Base-by-base conservation (phyloP, 1,284 basidiomycete genomes). In the Takashimella koratensis region DNA sequence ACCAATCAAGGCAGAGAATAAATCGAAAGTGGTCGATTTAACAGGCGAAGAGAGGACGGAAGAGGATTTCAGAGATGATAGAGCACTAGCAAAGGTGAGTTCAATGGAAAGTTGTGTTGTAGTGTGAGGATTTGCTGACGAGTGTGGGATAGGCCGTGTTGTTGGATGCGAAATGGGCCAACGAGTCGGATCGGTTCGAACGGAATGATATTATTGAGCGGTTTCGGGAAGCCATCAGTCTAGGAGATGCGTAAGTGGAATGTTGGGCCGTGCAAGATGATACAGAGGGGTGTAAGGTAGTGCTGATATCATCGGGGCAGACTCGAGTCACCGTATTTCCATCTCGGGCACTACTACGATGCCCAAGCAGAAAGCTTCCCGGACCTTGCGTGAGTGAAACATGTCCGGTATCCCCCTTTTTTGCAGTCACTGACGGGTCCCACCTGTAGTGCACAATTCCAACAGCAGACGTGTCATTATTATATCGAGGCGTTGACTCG, bases 121-220 rank as follows among this genome's bases (percentile, higher is more conserved):
- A n/a, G n/a, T n/a, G n/a, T n/a, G n/a, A n/a, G n/a, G n/a, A n/a
- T n/a, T n/a, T n/a, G n/a, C n/a, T n/a, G n/a, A n/a, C n/a, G n/a
- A n/a, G n/a, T n/a, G n/a, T n/a, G n/a, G n/a, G n/a, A 54, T n/a
- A 97, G 90, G 90, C 90, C 3, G 82, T 87, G 52, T 80, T 95
- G 22, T 79, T 97, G n/a, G 85, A 87, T 26, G 93, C 93, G 6
- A 84, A 91, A 10, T 97, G 96, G 89, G 89, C 93, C 82, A 84
- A 87, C 49, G 93, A 96, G 54, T 88, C 90, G 0, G 92, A 88
- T 57, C 82, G 96, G 3, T 81, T 85, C 66, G 87, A 88, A n/a
- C 74, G 77, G 16, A 82, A 82, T 41, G 78, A 83, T 8, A 83
- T 95, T 12, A 79, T 84, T 51, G 79, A 78, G 43, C 77, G 82